A percentile compares a stretch with the other conserved stretches of the same genome.
phyloP scores from a whole-genome alignment of 225 moss, liverwort and hornwort species.

The Climacium dendroides region DNA sequence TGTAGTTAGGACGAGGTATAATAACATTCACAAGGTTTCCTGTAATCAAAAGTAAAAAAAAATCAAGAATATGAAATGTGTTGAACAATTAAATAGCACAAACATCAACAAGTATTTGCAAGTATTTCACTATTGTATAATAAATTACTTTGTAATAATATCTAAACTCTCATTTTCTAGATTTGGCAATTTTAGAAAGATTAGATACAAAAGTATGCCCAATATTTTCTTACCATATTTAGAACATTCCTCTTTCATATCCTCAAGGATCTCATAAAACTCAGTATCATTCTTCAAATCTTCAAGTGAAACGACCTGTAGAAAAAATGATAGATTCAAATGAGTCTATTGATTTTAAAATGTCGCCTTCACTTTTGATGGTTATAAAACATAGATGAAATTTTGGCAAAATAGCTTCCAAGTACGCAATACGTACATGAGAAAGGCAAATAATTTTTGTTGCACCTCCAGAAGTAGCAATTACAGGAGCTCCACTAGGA shows the following conservation, averaged over 20 bases:
- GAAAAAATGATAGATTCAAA: not conserved
- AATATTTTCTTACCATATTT: slow-evolving; percentile 57
- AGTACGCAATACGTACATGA: slow-evolving; percentile 21
- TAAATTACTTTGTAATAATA: not conserved
- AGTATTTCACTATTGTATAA: not conserved
- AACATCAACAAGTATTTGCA: not conserved
- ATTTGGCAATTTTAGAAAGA: not conserved
- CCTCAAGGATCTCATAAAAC: slow-evolving; percentile 86
- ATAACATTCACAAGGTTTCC: slow-evolving; percentile 59
- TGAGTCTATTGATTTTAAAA: not conserved
- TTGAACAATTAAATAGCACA: not conserved
- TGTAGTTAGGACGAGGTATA: slow-evolving; percentile 62
- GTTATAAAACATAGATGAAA: not conserved
- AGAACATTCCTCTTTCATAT: slow-evolving; percentile 92
- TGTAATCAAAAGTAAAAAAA: not conserved
- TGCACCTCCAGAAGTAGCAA: slow-evolving; percentile 23
- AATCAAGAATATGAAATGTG: not conserved
- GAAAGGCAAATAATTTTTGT: slow-evolving; percentile 81
- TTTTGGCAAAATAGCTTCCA: not conserved
- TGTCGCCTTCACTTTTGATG: not conserved
- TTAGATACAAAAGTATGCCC: not conserved
- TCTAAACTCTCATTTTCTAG: not conserved
- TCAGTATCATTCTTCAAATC: slow-evolving; percentile 79
- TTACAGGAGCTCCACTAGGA: slow-evolving; percentile 24
- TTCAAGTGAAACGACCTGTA: slow-evolving; percentile 76